These are phyloP conservation scores for Colletotrichum neosansevieriae DNA, from an alignment of 2,329 filamentous ascomycete species.

Conservation along the genomic window DNA sequence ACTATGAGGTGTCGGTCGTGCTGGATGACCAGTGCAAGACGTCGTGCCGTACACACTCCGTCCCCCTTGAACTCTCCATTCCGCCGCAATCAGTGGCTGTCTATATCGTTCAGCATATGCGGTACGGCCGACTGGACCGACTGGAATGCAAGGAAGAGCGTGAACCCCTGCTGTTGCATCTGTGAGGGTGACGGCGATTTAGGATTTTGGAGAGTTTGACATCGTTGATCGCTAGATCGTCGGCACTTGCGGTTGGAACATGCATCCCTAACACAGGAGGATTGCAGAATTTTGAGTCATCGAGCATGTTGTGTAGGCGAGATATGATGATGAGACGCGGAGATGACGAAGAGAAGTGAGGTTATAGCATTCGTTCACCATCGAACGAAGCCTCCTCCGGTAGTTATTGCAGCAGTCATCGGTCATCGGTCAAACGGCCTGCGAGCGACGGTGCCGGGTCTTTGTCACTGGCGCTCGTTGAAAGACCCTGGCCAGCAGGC, in stretches of 20 bases:
- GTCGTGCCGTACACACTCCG: conserved; percentile 21
- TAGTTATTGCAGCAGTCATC: neutral
- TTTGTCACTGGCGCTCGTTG: conserved; percentile 1
- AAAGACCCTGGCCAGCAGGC: neutral
- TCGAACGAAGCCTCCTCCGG: neutral
- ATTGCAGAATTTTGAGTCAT: conserved; percentile 19
- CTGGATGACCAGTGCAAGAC: conserved; percentile 39
- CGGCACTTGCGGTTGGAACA: conserved; percentile 13
- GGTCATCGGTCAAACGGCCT: conserved; percentile 13
- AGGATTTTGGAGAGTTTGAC: conserved; percentile 3
- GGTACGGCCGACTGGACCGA: conserved; percentile 13
- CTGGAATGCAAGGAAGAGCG: conserved; percentile 21
- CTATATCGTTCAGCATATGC: conserved; percentile 13
- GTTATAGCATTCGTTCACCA: neutral
- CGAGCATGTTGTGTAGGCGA: neutral
- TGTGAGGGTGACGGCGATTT: conserved; percentile 19
- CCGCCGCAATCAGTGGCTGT: conserved; percentile 24
- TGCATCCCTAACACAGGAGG: neutral
- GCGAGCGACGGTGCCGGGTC: conserved; percentile 11
- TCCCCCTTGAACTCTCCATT: conserved; percentile 7
- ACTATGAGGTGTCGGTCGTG: conserved; percentile 30
- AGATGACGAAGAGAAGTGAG: conserved; percentile 7
- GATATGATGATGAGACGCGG: neutral
- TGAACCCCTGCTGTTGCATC: conserved; percentile 29
- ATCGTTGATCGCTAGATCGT: conserved; percentile 29